A percentile compares a stretch with the other conserved stretches of the same genome.
These are phyloP conservation scores for Eimeria nieschulzi DNA, from an alignment of 169 alveolate genomes.

Conservation along the genomic window DNA sequence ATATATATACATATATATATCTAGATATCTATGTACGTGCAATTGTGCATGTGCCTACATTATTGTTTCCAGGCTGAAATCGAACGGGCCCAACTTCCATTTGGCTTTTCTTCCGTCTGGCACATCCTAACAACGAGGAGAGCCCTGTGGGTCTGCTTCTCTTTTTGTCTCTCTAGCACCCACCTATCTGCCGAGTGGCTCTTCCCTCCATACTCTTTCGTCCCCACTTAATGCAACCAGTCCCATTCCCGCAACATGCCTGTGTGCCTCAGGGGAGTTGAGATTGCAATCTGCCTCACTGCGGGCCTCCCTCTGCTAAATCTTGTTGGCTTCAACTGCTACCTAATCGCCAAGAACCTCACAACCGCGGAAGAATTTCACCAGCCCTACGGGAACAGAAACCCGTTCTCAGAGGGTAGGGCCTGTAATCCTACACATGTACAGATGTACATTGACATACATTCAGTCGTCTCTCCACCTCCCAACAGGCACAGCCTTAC, in stretches of 20 bases:
- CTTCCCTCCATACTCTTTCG: background rate
- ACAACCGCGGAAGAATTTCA: slow-evolving; percentile 63
- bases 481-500: too few species aligned
- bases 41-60: background rate
- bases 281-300: slow-evolving; percentile 12
- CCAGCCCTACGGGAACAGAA: slow-evolving; percentile 34
- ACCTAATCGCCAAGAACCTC: slow-evolving; percentile 44
- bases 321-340: slow-evolving; percentile 36
- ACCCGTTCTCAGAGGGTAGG: slow-evolving; percentile 63
- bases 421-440: too few species aligned
- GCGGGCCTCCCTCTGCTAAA: slow-evolving; percentile 41
- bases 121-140: slow-evolving; percentile 15
- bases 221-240: background rate
- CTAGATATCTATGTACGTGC: background rate
- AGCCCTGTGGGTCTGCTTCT: slow-evolving; percentile 9
- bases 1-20: too few species aligned
- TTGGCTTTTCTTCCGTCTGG: slow-evolving; percentile 27
- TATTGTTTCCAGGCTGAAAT: slow-evolving; percentile 12
- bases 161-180: background rate
- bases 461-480: too few species aligned
- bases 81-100: slow-evolving; percentile 50
- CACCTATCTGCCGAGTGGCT: too few species aligned
- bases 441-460: too few species aligned
- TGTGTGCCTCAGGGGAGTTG: slow-evolving; percentile 48
- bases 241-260: background rate